A percentile compares a stretch with the other conserved stretches of the same genome.
Conservation (phyloP, 2,329 filamentous ascomycete genomes). For the Monilinia aucupariae region DNA sequence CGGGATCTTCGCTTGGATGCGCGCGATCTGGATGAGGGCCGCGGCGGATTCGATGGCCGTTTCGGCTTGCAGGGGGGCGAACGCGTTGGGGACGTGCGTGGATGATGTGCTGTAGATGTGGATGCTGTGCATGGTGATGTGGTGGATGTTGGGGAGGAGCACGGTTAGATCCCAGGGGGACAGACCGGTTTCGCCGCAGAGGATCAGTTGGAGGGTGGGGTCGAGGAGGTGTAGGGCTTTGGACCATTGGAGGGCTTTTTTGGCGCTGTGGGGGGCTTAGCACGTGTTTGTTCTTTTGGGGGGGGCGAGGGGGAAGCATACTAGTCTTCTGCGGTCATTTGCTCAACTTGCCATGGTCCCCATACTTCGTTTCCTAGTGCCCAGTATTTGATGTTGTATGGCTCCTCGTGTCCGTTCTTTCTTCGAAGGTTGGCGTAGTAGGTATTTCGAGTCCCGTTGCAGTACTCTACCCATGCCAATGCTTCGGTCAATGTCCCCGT, state of each 20-base stretch:
- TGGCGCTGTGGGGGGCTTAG: slow-evolving; percentile 33
- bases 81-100: slow-evolving; percentile 45
- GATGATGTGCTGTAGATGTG: slow-evolving; percentile 54
- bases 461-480: slow-evolving; percentile 80
- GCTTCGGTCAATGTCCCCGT: slow-evolving; percentile 57
- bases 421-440: slow-evolving; percentile 77
- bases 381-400: slow-evolving; percentile 83
- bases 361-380: slow-evolving; percentile 68
- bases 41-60: slow-evolving; percentile 59
- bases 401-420: slow-evolving; percentile 67
- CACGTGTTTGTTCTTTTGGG: not conserved
- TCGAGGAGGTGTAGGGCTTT: slow-evolving; percentile 55
- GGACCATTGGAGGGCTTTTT: slow-evolving; percentile 53
- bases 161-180: slow-evolving; percentile 60
- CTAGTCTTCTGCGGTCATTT: slow-evolving; percentile 53
- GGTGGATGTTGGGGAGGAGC: slow-evolving; percentile 52
- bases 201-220: slow-evolving; percentile 54
- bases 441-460: slow-evolving; percentile 71
- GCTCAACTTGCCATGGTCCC: slow-evolving; percentile 45
- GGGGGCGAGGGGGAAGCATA: not conserved
- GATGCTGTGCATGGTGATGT: slow-evolving; percentile 64
- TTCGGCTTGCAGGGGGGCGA: slow-evolving; percentile 55
- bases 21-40: slow-evolving; percentile 56
- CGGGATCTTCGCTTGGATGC: slow-evolving; percentile 49
- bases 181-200: slow-evolving; percentile 58